Percentiles rank a stretch among this genome's conserved stretches.
Evolutionary conservation across 2,329 filamentous ascomycete species (phyloP).

Genomic region (Rhynchosporium secalis): DNA sequence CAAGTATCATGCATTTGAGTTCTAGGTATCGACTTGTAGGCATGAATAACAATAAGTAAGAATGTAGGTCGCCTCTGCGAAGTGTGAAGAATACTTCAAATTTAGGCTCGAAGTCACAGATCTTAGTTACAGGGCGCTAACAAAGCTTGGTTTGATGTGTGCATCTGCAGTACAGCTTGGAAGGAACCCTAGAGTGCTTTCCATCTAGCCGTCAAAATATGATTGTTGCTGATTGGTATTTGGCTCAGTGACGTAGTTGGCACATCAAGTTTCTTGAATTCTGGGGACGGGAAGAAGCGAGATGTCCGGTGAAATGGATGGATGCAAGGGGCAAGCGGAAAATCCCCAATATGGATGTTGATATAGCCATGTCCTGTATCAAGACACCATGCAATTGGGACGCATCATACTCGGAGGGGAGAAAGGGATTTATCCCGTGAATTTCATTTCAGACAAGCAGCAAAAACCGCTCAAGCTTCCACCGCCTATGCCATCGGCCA

Average conservation of each 20-base stretch:
- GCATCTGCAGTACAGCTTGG: constrained; percentile 6
- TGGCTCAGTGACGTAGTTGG: constrained; percentile 4
- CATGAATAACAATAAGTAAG: too few species aligned
- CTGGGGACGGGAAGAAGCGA: constrained; percentile 3
- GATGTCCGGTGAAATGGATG: not conserved
- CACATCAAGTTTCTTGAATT: not conserved
- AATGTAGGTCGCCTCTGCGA: not conserved
- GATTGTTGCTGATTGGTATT: not conserved
- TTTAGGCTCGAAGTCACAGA: not conserved
- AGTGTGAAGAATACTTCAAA: not conserved
- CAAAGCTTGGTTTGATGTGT: not conserved
- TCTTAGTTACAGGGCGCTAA: constrained; percentile 5
- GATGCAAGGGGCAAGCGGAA: not conserved
- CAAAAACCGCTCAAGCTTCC: not conserved
- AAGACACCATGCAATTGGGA: too few species aligned
- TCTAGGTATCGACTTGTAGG: too few species aligned
- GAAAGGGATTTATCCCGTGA: not conserved
- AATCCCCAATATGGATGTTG: not conserved
- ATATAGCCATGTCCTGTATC: too few species aligned
- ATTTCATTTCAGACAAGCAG: not conserved
- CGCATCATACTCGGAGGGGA: not conserved
- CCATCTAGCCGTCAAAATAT: not conserved
- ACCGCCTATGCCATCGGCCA: not conserved
- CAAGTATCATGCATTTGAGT: too few species aligned
- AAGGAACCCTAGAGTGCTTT: too few species aligned